Evolutionary conservation across 306 rosid genomes (phyloP).

Genomic region (Pterocarpus macrocarpus): DNA sequence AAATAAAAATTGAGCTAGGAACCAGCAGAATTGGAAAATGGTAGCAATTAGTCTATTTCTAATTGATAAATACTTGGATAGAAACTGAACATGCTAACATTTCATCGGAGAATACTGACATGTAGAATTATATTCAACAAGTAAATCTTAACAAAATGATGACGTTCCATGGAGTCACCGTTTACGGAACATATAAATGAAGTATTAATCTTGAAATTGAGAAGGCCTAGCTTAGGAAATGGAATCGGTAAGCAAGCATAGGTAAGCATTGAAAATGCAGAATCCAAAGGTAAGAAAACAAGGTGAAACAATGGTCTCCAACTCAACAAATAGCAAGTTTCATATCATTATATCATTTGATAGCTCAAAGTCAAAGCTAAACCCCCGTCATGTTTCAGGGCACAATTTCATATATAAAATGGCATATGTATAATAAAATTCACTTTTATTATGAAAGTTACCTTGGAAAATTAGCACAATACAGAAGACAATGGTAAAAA

Average conservation of each 20-base stretch:
- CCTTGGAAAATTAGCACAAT: conserved; percentile 82
- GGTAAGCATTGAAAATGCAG: neutral
- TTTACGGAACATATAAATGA: neutral
- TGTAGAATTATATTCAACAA: neutral
- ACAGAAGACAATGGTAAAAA: conserved; percentile 82
- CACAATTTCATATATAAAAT: conserved; percentile 1
- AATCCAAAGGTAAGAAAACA: conserved; percentile 1
- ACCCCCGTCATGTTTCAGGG: neutral
- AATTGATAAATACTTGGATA: neutral
- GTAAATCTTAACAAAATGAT: neutral
- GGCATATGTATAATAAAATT: neutral
- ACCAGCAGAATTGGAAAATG: conserved; percentile 3
- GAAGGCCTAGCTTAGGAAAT: conserved; percentile 19
- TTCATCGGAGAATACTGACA: conserved; percentile 2
- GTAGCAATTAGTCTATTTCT: neutral
- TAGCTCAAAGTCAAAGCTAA: conserved; percentile 12
- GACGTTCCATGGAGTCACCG: neutral
- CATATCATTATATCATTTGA: neutral
- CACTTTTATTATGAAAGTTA: conserved; percentile 44
- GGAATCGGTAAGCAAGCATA: neutral
- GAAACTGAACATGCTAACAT: neutral
- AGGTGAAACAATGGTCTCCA: conserved; percentile 4
- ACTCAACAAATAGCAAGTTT: conserved; percentile 11
- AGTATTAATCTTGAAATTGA: conserved; percentile 23
- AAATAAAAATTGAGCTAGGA: neutral